A percentile compares a stretch with the other conserved stretches of the same genome.
Evolutionary conservation across 2,329 filamentous ascomycete genomes (phyloP).

Genomic region (Coniella vitis): DNA sequence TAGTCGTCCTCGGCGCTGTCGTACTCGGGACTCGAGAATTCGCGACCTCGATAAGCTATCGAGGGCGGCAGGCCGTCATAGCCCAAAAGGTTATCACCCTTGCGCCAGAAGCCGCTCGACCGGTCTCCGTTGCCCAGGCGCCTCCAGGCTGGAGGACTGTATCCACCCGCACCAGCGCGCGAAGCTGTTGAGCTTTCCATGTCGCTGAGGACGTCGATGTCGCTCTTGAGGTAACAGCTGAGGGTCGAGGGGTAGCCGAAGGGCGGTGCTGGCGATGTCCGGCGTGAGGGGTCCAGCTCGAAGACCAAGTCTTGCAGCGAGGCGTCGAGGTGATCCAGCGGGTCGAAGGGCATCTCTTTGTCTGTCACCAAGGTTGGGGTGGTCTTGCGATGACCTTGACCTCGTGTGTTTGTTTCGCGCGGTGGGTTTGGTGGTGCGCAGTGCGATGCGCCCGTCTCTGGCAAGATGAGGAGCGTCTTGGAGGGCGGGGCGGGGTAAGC

Average conservation of each 20-base stretch:
- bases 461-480: background rate
- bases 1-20: slow-evolving; percentile 27
- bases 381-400: background rate
- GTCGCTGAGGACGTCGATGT: slow-evolving; percentile 31
- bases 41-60: slow-evolving; percentile 17
- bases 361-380: background rate
- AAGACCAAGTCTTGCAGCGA: slow-evolving; percentile 43
- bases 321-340: slow-evolving; percentile 37
- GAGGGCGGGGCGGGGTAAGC: slow-evolving; percentile 15
- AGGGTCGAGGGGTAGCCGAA: slow-evolving; percentile 36
- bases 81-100: slow-evolving; percentile 26
- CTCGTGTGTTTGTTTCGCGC: slow-evolving; percentile 18
- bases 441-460: slow-evolving; percentile 14
- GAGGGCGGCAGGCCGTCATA: slow-evolving; percentile 16
- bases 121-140: slow-evolving; percentile 53
- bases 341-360: slow-evolving; percentile 18
- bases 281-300: slow-evolving; percentile 21
- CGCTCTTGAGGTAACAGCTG: slow-evolving; percentile 36
- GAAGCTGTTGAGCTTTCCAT: slow-evolving; percentile 38
- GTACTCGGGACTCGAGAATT: slow-evolving; percentile 26
- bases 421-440: slow-evolving; percentile 15
- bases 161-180: slow-evolving; percentile 36
- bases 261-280: slow-evolving; percentile 26
- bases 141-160: slow-evolving; percentile 55
- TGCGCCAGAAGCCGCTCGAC: slow-evolving; percentile 55